Evolutionary conservation across 176 grass and related monocot species (phyloP).

Genomic region (Cymbopogon citratus): DNA sequence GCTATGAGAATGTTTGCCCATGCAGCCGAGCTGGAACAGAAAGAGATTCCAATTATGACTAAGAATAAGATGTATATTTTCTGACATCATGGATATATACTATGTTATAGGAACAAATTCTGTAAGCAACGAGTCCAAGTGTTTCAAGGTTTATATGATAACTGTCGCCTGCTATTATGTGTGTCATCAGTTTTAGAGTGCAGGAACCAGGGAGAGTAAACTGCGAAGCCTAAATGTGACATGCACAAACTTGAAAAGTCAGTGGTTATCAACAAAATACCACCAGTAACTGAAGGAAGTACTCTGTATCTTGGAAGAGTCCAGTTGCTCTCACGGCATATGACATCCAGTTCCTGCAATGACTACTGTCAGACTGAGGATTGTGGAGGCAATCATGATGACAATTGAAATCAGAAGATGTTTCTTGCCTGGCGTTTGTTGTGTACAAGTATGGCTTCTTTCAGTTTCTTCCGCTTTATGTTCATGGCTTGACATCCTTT

Average conservation of each 20-base stretch:
- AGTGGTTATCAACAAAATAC: slow-evolving; percentile 21
- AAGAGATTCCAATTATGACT: neutral
- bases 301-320: slow-evolving; percentile 47
- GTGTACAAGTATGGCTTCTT: slow-evolving; percentile 27
- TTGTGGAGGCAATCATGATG: neutral
- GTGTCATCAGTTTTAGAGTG: neutral
- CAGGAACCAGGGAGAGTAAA: neutral
- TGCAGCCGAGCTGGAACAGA: neutral
- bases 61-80: neutral
- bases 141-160: neutral
- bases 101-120: neutral
- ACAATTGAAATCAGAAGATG: neutral
- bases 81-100: neutral
- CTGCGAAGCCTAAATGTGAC: neutral
- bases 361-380: slow-evolving; percentile 6
- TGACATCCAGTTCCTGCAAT: slow-evolving; percentile 43
- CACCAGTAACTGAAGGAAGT: slow-evolving; percentile 30
- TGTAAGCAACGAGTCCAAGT: neutral
- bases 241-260: neutral
- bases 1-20: neutral
- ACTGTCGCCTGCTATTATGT: neutral
- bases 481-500: slow-evolving; percentile 16
- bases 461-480: slow-evolving; percentile 41
- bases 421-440: slow-evolving; percentile 42
- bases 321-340: slow-evolving; percentile 41